phyloP scores from a whole-genome alignment of 169 alveolate species.

The Pseudocohnilembus persalinus region DNA sequence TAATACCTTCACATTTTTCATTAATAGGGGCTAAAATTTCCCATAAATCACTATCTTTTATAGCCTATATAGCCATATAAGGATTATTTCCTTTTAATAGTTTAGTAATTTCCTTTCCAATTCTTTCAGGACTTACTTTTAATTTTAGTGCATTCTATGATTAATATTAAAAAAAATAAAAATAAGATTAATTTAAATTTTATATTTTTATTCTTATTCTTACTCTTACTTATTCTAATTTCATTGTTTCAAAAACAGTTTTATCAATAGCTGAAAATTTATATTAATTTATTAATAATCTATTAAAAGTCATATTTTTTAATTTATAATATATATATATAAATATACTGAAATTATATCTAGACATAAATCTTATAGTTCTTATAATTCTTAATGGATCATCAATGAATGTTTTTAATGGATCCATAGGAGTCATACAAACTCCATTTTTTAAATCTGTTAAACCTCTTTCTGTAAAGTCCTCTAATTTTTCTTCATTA shows the following conservation, averaged over 20 bases:
- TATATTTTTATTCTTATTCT: not conserved
- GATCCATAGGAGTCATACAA: conserved; percentile 93
- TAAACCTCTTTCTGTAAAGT: conserved; percentile 92
- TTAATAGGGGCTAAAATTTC: conserved; percentile 54
- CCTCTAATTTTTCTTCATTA: conserved; percentile 90
- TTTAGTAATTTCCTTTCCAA: conserved; percentile 77
- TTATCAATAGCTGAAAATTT: not conserved
- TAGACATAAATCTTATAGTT: conserved; percentile 95
- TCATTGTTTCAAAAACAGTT: not conserved
- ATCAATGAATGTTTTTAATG: conserved; percentile 93
- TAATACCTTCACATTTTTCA: conserved; percentile 23
- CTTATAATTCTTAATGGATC: conserved; percentile 98
- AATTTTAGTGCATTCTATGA: conserved; percentile 40
- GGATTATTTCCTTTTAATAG: conserved; percentile 67
- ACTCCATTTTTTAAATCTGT: conserved; percentile 88
- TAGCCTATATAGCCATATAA: conserved; percentile 45
- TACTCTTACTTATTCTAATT: not conserved
- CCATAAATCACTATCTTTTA: conserved; percentile 60
- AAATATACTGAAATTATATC: conserved; percentile 70
- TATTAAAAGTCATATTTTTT: not conserved
- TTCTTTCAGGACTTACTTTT: conserved; percentile 79
- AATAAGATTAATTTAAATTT: not conserved
- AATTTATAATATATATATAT: not conserved
- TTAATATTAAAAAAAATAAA: not conserved
- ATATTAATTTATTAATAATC: not conserved